Evolutionary conservation across 1,139 yeast genomes (phyloP), one percentile per base, ranked within the genome.

Genomic region (Taphrina populina): DNA sequence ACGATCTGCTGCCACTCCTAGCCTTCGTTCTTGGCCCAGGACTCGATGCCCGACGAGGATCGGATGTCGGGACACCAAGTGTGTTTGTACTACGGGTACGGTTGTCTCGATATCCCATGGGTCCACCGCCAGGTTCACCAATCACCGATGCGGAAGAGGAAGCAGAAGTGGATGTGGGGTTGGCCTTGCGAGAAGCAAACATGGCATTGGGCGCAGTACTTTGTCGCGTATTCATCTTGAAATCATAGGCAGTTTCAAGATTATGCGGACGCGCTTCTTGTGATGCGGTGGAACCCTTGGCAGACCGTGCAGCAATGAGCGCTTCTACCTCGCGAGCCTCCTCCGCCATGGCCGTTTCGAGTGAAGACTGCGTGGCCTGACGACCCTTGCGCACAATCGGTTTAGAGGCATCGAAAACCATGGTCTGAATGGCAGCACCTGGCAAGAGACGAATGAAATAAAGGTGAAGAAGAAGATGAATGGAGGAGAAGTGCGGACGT

Each of bases 241-340:
- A 49, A 26, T 49, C 43, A 30, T 23, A 49, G 27, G 43, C 46
- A 17, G 45, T 19, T 21, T 40, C 46, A 4, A 49, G 33, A 11
- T 40, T 34, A 2, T 29, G 33, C 13, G 44, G 45, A 0, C 46
- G 46, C 6, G 35, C 17, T 5, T 43, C 47, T 29, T 43, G 47
- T 8, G 47, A 11, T 2, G 47, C 17, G n/a, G 33, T 21, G 3
- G 32, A 27, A 19, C n/a, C 11, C 29, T 46, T 40, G 3, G 44
- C 54, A 17, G 30, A 23, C 10, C 54, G 54, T 10, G 54, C 54
- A 21, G 36, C 44, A 24, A 49, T 49, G 34, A 49, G 54, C 10
- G 54, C 54, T 24, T 37, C 54, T 39, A 49, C 54, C 21, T 49
- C 54, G 13, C 54, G 45, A 33, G 54, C 54, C 26, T 49, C 54